A percentile compares a stretch with the other conserved stretches of the same genome.
phyloP scores from a whole-genome alignment of 1,284 basidiomycete species.

The Wallemia ichthyophaga region DNA sequence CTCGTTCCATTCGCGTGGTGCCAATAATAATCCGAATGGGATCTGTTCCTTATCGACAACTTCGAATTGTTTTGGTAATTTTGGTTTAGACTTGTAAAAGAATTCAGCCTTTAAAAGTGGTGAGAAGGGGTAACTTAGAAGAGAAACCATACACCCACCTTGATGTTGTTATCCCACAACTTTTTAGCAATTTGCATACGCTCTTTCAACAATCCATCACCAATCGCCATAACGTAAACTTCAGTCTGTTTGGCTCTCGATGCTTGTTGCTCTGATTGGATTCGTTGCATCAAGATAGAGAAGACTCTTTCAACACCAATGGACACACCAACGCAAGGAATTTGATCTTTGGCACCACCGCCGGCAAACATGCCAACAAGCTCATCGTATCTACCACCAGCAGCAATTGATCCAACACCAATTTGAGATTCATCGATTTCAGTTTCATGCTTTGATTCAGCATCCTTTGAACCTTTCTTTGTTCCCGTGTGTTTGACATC shows the following conservation, averaged over 20 bases:
- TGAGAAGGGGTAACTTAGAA: slow-evolving; percentile 3
- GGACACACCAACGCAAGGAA: slow-evolving; percentile 79
- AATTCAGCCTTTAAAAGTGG: slow-evolving; percentile 43
- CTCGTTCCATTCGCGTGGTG: slow-evolving; percentile 49
- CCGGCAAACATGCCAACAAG: slow-evolving; percentile 81
- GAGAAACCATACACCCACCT: slow-evolving; percentile 22
- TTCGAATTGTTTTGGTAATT: slow-evolving; percentile 56
- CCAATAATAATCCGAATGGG: slow-evolving; percentile 70
- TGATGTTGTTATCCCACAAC: slow-evolving; percentile 63
- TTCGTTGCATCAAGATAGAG: slow-evolving; percentile 61
- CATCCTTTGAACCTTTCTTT: background rate
- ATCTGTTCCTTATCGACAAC: slow-evolving; percentile 73
- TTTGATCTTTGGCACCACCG: slow-evolving; percentile 20
- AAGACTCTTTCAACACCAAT: slow-evolving; percentile 93
- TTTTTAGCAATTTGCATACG: slow-evolving; percentile 53
- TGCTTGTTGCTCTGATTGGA: slow-evolving; percentile 29
- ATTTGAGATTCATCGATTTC: slow-evolving; percentile 76
- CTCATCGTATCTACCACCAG: slow-evolving; percentile 84
- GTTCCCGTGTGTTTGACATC: background rate
- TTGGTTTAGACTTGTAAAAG: slow-evolving; percentile 73
- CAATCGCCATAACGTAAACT: slow-evolving; percentile 76
- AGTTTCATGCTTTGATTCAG: slow-evolving; percentile 24
- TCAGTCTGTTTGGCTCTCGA: slow-evolving; percentile 64
- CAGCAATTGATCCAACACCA: slow-evolving; percentile 90
- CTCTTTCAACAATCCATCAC: slow-evolving; percentile 64